Evolutionary conservation across 345 rosid species (phyloP).

Genomic region (Eucalyptus pauciflora): DNA sequence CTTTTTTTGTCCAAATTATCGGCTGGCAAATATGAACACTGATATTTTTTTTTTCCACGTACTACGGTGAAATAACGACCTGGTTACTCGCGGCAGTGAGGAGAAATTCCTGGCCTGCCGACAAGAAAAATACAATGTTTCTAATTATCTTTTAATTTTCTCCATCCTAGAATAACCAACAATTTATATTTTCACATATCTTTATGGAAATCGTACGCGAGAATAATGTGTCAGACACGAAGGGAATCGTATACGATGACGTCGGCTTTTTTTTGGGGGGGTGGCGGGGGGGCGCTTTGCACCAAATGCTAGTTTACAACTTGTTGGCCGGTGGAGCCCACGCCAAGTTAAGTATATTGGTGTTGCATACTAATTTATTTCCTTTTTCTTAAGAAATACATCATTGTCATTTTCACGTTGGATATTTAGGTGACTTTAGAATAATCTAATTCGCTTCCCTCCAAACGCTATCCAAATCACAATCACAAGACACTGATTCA

Average conservation of each 20-base stretch:
- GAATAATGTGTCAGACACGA: not conserved
- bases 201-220: not conserved
- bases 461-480: not conserved
- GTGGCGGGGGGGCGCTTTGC: not conserved
- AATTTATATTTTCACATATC: not conserved
- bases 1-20: rapidly evolving
- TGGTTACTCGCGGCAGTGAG: rapidly evolving
- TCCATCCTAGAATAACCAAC: no score
- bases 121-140: not conserved
- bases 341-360: not conserved
- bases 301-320: not conserved
- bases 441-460: not conserved
- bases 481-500: not conserved
- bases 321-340: not conserved
- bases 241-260: not conserved
- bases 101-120: not conserved
- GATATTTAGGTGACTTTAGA: not conserved
- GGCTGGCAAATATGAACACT: not conserved
- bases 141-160: not conserved
- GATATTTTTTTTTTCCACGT: rapidly evolving
- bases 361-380: not conserved
- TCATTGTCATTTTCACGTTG: not conserved
- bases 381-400: not conserved
- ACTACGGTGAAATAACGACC: not conserved
- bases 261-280: not conserved